Conservation (phyloP, 352 stramenopile species). For the Albugo candida region DNA sequence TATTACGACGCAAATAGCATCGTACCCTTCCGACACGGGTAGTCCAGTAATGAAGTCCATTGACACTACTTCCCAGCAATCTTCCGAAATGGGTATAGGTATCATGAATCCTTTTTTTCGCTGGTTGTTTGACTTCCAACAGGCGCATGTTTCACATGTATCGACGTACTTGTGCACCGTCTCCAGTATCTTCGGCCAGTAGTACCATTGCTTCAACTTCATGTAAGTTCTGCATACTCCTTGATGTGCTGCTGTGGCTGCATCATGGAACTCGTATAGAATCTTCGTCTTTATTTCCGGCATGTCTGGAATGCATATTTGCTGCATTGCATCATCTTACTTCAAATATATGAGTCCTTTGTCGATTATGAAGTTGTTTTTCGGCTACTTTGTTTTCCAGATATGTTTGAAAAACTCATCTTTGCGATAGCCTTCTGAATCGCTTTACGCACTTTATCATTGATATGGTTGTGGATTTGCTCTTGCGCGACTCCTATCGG, state of each 20-base stretch:
- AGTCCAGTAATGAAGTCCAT: constrained; percentile 10
- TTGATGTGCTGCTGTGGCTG: too few species aligned
- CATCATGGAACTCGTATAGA: constrained; percentile 2
- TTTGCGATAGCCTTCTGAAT: not conserved
- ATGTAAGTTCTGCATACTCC: constrained; percentile 1
- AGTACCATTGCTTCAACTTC: constrained; percentile 3
- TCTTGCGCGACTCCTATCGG: too few species aligned
- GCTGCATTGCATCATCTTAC: not conserved
- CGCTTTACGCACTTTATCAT: not conserved
- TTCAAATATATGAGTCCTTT: not conserved
- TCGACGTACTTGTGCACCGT: too few species aligned
- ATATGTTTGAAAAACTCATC: not conserved
- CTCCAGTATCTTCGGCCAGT: too few species aligned
- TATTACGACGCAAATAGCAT: constrained; percentile 1
- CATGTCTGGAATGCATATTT: constrained; percentile 1
- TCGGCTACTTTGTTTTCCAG: not conserved
- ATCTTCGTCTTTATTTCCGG: not conserved
- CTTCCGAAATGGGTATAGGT: too few species aligned
- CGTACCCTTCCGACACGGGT: constrained; percentile 7
- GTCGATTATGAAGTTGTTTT: not conserved
- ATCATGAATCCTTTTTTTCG: too few species aligned
- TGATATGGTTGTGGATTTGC: not conserved
- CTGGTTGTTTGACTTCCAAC: too few species aligned
- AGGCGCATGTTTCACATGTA: constrained; percentile 6
- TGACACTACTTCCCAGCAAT: too few species aligned